phyloP scores from a whole-genome alignment of 176 grass and related monocot species.

The Eremochloa ophiuroides region DNA sequence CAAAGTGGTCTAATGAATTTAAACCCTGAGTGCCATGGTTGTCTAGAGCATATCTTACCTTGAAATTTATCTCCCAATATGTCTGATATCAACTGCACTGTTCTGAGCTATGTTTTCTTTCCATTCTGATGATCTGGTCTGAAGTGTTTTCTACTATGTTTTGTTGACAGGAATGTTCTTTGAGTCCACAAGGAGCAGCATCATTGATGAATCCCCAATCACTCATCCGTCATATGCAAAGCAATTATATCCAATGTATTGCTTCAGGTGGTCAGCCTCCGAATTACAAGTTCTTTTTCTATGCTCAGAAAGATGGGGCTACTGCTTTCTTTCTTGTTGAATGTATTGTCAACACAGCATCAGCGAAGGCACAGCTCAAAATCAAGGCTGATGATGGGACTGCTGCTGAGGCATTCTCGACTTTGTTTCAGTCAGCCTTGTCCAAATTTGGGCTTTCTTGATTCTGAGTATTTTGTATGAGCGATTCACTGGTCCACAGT shows the following conservation, averaged over 20 bases:
- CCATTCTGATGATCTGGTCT: background rate
- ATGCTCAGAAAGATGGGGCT: constrained; percentile 76
- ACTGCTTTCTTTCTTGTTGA: constrained; percentile 85
- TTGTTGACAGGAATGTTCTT: constrained; percentile 60
- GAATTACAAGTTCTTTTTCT: constrained; percentile 99
- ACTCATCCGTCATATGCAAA: constrained; percentile 94
- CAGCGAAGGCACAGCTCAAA: constrained; percentile 82
- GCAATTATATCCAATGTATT: constrained; percentile 80
- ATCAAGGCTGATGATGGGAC: constrained; percentile 84
- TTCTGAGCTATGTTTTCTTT: background rate
- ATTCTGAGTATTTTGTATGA: constrained; percentile 5
- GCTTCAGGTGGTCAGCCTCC: constrained; percentile 93
- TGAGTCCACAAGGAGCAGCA: constrained; percentile 78
- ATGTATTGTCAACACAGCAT: constrained; percentile 87
- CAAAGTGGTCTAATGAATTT: background rate
- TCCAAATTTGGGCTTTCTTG: constrained; percentile 70
- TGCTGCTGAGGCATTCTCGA: constrained; percentile 59
- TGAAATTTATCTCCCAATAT: background rate
- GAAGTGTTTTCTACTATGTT: background rate
- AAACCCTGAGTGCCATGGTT: background rate
- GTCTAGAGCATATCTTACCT: constrained; percentile 7
- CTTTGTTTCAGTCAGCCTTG: constrained; percentile 68
- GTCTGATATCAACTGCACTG: background rate
- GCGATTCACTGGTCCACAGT: background rate
- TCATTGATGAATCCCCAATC: constrained; percentile 72